Base-by-base conservation (phyloP, 2,329 filamentous ascomycete genomes). In the Diaporthe vaccinii region DNA sequence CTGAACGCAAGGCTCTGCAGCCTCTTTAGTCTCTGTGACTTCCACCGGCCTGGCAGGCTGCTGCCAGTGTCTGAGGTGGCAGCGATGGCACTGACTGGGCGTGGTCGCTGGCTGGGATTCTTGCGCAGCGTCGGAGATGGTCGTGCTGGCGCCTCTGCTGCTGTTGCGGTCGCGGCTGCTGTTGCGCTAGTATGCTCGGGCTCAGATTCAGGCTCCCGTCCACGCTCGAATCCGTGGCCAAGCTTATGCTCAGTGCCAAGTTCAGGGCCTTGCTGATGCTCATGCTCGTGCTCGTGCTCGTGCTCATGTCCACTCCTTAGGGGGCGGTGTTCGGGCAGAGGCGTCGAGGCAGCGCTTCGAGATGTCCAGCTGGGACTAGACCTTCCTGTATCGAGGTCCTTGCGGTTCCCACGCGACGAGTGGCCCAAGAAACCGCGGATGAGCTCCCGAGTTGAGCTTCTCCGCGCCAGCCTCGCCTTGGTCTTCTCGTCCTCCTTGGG, bases 91-190 rank as follows among this genome's bases (percentile, higher is more conserved):
- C 65, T 69, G 65, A 69, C 65, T 14, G 65, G 65, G 49, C 65
- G 65, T 55, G 65, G 49, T 55, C 87, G 74, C 82, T 81, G 57
- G 84, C 81, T 62, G 46, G 34, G 73, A 39, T 67, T 49, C 58
- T 44, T 36, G 28, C 57, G 55, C 58, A 51, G 58, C 51, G 14
- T 69, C 10, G 36, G 49, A 9, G 34, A 51, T 15, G 39, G 55
- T 34, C 53, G 68, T n/a, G 58, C 34, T 67, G 58, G 61, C 61
- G 28, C 20, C 44, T 17, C 61, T 67, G 31, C 9, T 59, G 57
- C 44, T 25, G 20, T 15, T 36, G 22, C 34, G 25, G 34, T 31
- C 25, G 46, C 62, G 9, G 22, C 14, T 53, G 46, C 31, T 68
- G 31, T 36, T 25, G 34, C 3, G 25, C 49, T 55, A 55, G 34